Percentiles rank a stretch among this genome's conserved stretches.
Evolutionary conservation across 768 basidiomycete genomes (phyloP).

Genomic region (Hydnum rufescens): DNA sequence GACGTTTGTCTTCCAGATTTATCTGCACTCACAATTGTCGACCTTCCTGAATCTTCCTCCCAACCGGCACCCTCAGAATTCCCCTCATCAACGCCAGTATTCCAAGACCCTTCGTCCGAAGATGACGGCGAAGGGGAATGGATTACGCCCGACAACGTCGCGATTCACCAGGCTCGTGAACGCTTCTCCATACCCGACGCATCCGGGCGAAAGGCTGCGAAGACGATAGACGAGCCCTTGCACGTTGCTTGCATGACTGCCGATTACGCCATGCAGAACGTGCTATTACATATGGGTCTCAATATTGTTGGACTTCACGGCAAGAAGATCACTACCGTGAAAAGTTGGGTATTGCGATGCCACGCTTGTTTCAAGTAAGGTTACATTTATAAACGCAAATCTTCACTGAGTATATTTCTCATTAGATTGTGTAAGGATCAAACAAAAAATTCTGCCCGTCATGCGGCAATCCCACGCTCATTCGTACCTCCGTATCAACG

Average conservation of each 20-base stretch:
- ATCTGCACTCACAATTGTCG: neutral
- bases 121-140: conserved; percentile 87
- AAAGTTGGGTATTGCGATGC: conserved; percentile 90
- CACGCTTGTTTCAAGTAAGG: conserved; percentile 98
- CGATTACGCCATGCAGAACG: conserved; percentile 99
- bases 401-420: neutral
- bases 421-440: conserved; percentile 84
- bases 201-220: conserved; percentile 16
- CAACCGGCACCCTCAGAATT: neutral
- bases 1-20: conserved; percentile 7
- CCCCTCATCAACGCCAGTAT: conserved; percentile 23
- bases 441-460: conserved; percentile 91
- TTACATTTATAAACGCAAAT: neutral
- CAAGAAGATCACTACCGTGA: conserved; percentile 72
- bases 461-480: conserved; percentile 79
- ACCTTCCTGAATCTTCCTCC: neutral
- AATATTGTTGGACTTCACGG: conserved; percentile 80
- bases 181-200: conserved; percentile 26
- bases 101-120: conserved; percentile 55
- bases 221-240: conserved; percentile 19
- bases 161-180: conserved; percentile 56
- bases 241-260: conserved; percentile 87
- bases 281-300: conserved; percentile 83
- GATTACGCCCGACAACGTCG: conserved; percentile 86
- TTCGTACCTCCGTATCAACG: conserved; percentile 82